Base-by-base conservation (phyloP, 305 asterid species). In the Petunia hybrid region DNA sequence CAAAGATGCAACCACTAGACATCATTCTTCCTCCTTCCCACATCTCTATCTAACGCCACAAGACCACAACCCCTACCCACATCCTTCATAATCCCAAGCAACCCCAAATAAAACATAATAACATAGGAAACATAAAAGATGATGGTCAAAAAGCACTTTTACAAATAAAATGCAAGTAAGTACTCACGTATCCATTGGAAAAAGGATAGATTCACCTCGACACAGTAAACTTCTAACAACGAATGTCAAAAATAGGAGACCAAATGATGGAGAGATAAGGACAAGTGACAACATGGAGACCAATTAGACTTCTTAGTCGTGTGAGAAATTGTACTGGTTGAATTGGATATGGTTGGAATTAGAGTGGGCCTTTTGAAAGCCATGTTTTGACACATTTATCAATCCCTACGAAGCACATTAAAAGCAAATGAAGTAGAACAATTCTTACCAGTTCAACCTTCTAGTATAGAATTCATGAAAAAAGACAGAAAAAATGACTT, bases 1-100 rank as follows among this genome's bases (percentile, higher is more conserved):
- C 55, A 41, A 67, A 41, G 14, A 67, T 67, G 75, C 53, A 67
- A 67, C 75, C 75, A 67, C 75, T 67, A 41, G 31, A 2, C 10
- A 67, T 66, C 38, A 6, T 67, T 66, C 53, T 67, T 67, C 75
- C 75, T 67, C 55, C 75, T 42, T 40, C 75, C 39, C 6, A 41
- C 75, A 22, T 22, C 31, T 22, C 38, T 0, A 67, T 41, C 36
- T n/a, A 14, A 8, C 75, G 53, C 42, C n/a, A n/a, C 35, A 22
- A 22, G 31, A 3, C 36, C 38, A 67, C 38, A 14, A 67, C 55
- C 55, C 36, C 53, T 41, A 41, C 42, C 55, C 75, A n/a, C 55
- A 2, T 67, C 53, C 75, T 67, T 40, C 6, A 41, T 66, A 40
- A 66, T 51, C 41, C 51, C 9, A 66, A 14, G 51, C 9, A 66